Evolutionary conservation across 257 asterid genomes (phyloP).

Genomic region (Solanum pimpinellifolium): DNA sequence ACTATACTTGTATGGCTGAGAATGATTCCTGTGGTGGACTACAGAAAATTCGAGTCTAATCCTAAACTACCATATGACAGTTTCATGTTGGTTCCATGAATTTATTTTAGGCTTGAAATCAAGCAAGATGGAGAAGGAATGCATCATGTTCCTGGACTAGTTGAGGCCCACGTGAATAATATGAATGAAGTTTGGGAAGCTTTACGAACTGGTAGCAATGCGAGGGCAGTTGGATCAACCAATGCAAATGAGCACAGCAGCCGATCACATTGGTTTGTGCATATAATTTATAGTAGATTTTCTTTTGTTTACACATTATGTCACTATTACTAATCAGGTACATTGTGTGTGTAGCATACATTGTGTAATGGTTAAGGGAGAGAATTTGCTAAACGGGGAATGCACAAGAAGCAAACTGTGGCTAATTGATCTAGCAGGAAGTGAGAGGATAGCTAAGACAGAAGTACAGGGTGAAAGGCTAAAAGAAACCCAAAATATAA

Average conservation of each 20-base stretch:
- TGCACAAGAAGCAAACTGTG: slow-evolving; percentile 88
- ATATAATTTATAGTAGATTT: slow-evolving; percentile 1
- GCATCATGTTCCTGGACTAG: slow-evolving; percentile 89
- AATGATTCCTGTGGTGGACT: neutral
- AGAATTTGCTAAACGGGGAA: slow-evolving; percentile 71
- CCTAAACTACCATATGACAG: neutral
- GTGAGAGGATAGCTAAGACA: slow-evolving; percentile 87
- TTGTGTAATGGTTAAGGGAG: slow-evolving; percentile 94
- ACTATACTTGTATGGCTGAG: neutral
- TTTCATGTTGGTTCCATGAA: neutral
- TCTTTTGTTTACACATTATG: neutral
- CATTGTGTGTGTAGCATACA: slow-evolving; percentile 50
- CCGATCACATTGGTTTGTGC: slow-evolving; percentile 82
- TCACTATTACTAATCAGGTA: neutral
- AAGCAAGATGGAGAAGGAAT: slow-evolving; percentile 89
- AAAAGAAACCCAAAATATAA: slow-evolving; percentile 89
- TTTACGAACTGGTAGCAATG: slow-evolving; percentile 70
- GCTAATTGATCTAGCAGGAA: slow-evolving; percentile 92
- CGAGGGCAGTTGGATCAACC: slow-evolving; percentile 86
- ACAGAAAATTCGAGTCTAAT: neutral
- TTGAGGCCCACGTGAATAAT: slow-evolving; percentile 69
- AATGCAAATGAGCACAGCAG: slow-evolving; percentile 90
- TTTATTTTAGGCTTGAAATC: slow-evolving; percentile 60
- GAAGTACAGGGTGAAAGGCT: slow-evolving; percentile 90
- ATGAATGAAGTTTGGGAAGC: slow-evolving; percentile 89